Conservation (phyloP, 371 early-diverging fungal species). For the Saksenaea oblongispora region DNA sequence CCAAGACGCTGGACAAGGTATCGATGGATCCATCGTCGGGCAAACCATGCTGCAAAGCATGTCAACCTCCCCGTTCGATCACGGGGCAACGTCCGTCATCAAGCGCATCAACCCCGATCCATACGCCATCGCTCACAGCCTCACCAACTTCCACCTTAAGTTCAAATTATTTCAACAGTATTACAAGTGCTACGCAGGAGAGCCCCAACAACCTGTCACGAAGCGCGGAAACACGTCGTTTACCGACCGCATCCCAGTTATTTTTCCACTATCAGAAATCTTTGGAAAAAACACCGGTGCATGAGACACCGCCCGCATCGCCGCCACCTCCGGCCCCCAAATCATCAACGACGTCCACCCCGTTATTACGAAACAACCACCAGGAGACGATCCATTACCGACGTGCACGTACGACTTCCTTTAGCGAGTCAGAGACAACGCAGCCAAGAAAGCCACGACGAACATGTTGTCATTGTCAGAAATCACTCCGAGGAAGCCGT, state of each 20-base stretch:
- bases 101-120: neutral
- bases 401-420: neutral
- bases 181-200: slow-evolving; percentile 2
- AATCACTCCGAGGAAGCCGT: slow-evolving; percentile 20
- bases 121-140: neutral
- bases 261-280: slow-evolving; percentile 8
- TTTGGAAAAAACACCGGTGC: neutral
- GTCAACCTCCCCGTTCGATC: slow-evolving; percentile 15
- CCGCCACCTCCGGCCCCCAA: slow-evolving; percentile 11
- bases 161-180: slow-evolving; percentile 1
- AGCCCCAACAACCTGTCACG: slow-evolving; percentile 2
- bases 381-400: neutral
- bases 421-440: neutral
- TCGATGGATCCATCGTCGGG: slow-evolving; percentile 63
- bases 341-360: neutral
- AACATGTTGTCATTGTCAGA: slow-evolving; percentile 20
- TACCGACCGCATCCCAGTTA: neutral
- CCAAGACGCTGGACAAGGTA: slow-evolving; percentile 21
- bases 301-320: neutral
- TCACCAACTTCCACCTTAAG: neutral
- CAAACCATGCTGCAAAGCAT: slow-evolving; percentile 67
- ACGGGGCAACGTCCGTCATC: neutral
- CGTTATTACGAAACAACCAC: neutral
- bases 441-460: neutral
- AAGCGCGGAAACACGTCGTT: neutral